These are phyloP conservation scores for Barnettozyma pratensis DNA, from an alignment of 805 yeast genomes.

Conservation along the genomic window DNA sequence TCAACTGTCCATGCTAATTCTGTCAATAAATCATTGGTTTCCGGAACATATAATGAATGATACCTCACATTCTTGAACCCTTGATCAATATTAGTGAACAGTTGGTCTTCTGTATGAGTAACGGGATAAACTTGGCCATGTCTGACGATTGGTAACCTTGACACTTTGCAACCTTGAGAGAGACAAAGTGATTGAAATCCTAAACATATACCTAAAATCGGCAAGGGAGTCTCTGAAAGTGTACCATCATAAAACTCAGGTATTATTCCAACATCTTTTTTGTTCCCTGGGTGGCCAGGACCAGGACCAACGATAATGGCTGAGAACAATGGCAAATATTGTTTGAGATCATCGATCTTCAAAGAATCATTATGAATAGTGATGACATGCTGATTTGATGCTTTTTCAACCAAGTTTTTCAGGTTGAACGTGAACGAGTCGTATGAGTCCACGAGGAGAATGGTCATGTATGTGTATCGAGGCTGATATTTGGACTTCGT, in stretches of 20 bases:
- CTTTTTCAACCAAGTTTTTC: slow-evolving; percentile 49
- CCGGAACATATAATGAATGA: slow-evolving; percentile 68
- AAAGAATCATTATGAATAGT: slow-evolving; percentile 34
- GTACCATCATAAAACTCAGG: slow-evolving; percentile 43
- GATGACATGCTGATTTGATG: slow-evolving; percentile 36
- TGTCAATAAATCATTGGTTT: slow-evolving; percentile 28
- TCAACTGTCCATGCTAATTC: slow-evolving; percentile 59
- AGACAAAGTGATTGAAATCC: slow-evolving; percentile 85
- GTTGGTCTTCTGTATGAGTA: slow-evolving; percentile 23
- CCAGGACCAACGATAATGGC: slow-evolving; percentile 94
- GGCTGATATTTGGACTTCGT: too few species aligned
- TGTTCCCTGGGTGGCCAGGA: slow-evolving; percentile 79
- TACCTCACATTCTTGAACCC: slow-evolving; percentile 73
- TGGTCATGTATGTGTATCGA: slow-evolving; percentile 30
- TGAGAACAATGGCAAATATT: slow-evolving; percentile 50
- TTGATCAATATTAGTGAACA: slow-evolving; percentile 38
- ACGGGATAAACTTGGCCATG: slow-evolving; percentile 78
- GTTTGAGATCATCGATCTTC: slow-evolving; percentile 32
- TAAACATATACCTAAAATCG: slow-evolving; percentile 86
- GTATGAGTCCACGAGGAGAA: slow-evolving; percentile 83
- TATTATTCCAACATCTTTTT: slow-evolving; percentile 69
- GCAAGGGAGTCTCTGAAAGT: slow-evolving; percentile 33
- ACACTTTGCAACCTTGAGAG: slow-evolving; percentile 52
- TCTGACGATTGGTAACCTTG: slow-evolving; percentile 49
- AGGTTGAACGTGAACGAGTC: slow-evolving; percentile 93